Evolutionary conservation across 306 rosid species (phyloP), one percentile per base, ranked within the genome.

Genomic region (Ochetophila trinervis): DNA sequence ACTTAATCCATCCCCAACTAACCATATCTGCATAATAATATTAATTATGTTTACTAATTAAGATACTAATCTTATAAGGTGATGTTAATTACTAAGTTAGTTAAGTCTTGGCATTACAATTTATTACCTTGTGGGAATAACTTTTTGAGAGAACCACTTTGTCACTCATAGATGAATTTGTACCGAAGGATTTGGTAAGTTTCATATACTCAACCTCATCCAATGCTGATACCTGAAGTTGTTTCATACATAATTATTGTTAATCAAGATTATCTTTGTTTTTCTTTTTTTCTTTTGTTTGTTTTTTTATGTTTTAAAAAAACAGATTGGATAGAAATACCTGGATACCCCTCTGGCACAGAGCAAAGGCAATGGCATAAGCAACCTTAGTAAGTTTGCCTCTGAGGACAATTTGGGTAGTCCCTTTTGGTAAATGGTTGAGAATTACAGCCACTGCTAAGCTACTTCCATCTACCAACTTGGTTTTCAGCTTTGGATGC

Each of bases 391-490:
- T 82, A 73, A 90, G 76, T 20, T 86, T 82, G 10, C 96, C 96
- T 44, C 77, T 81, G 1, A 91, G 78, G 4, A 88, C 56, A 0
- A 91, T 91, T 70, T 88, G 86, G 19, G 85, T 73, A 15, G 93
- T 81, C 49, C 74, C 84, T 63, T 86, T 79, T 0, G 89, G 93
- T 73, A 88, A 80, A 58, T 10, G 76, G 57, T 88, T 79, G 15
- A 88, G 75, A 20, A 91, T 68, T 34, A 81, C 21, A 49, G 85
- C 91, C 66, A 73, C 90, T 5, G 77, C 89, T 14, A 88, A 77
- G 59, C 88, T 83, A 19, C 92, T 85, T 1, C 90, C 95, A 80
- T 91, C 97, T 3, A 91, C 97, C 63, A 91, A 40, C 76, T 67
- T 91, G 22, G 88, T 70, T n/a, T 74, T 82, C 5, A 91, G 73